Base-by-base conservation (phyloP, 345 rosid genomes). In the Streptanthus diversifolius region DNA sequence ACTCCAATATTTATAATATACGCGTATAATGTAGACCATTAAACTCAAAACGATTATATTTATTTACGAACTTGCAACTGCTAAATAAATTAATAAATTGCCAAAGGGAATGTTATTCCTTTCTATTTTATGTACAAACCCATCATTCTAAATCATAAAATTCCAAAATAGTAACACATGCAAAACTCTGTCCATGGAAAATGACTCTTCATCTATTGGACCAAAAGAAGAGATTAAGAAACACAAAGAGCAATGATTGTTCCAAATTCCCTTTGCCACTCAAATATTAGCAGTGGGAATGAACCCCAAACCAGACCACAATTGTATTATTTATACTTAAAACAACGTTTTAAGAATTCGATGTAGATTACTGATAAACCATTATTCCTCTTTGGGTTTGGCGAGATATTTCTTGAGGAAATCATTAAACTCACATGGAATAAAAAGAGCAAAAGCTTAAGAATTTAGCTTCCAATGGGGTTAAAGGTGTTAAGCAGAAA, bases 401-500 rank as follows among this genome's bases (percentile, higher is more conserved):
- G 21, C 27, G 56, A 66, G 15, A 73, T 44, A 73, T 15, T 33
- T 73, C 63, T 53, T 32, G 63, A 63, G 58, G 19, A 64, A 33
- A 64, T 40, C 71, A 73, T 2, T 8, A 35, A 44, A 64, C 39
- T 32, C 77, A 64, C 65, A 64, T 64, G 71, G 71, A 64, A 33
- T 33, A 73, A 73, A 73, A 73, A 73, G 71, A 8, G 29, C 11
- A 45, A 73, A 55, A 73, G 52, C 66, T 65, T 45, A 8, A 18
- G 52, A 73, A 58, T 56, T 66, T 66, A 66, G 60, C 72, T 66
- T 66, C 72, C 57, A 74, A 53, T 74, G 67, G 60, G 52, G 44
- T 47, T 36, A 74, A 74, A 56, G 53, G 60, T 74, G 56, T 65
- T 66, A 49, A 73, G 45, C 51, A 35, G 33, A 65, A 73, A 56